Evolutionary conservation across 2,329 filamentous ascomycete species (phyloP), one percentile per base, ranked within the genome.

Genomic region (Epichloe bromicola): DNA sequence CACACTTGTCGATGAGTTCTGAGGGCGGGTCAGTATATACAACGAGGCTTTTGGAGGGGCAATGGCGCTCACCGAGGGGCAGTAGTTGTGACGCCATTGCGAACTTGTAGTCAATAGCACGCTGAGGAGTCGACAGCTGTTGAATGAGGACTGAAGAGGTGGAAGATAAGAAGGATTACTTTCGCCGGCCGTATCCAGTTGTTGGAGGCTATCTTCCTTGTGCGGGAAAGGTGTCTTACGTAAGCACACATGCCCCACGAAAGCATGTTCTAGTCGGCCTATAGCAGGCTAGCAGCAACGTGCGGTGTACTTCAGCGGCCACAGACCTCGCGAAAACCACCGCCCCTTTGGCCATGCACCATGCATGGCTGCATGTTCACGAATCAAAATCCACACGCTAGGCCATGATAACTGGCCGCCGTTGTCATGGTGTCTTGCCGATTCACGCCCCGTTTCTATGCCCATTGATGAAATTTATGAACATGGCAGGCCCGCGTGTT

Each of bases 1-100:
- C 90, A 67, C 93, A 98, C 71, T 96, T 96, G 75, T 98, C 93
- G 69, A 98, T 97, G 65, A 98, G 82, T 71, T 98, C 93, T 95
- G 63, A 17, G 10, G 30, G 43, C 26, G 14, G 6, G 47, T 52
- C 20, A 53, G 38, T 11, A 37, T 46, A 34, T n/a, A 19, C 42
- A 23, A 46, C n/a, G 38, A 43, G 36, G 41, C 20, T 40, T 49
- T 40, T 2, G 38, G 26, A 42, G 44, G 26, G 36, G 39, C 36
- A 43, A 20, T 43, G 34, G 46, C 34, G 20, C 69, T 60, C 67
- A 86, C 83, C 83, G 59, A 87, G 71, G 50, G 84, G 85, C 50
- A 88, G 75, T 51, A 88, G 76, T 69, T 87, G 84, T 52, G 85
- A 85, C 43, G 85, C 78, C 84, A 88, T 86, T 51, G 57, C 65